A percentile compares a stretch with the other conserved stretches of the same genome.
Evolutionary conservation across 1,284 basidiomycete genomes (phyloP).

Genomic region (Malassezia caprae): DNA sequence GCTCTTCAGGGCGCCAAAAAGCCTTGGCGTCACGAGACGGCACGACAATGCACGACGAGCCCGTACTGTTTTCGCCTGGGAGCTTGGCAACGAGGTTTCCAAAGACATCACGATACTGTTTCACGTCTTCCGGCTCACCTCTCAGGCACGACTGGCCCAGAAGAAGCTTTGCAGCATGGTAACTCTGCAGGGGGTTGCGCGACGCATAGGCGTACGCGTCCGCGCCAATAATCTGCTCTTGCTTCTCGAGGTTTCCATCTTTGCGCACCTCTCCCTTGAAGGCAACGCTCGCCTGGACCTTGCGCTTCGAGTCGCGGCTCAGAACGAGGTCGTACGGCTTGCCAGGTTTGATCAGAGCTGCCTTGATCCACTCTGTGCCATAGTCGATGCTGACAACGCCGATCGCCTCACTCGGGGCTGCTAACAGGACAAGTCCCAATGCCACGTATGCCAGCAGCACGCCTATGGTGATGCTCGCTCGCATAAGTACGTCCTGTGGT

Average conservation of each 20-base stretch:
- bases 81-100: slow-evolving; percentile 28
- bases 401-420: slow-evolving; percentile 20
- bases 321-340: slow-evolving; percentile 90
- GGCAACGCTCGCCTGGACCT: slow-evolving; percentile 68
- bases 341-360: slow-evolving; percentile 89
- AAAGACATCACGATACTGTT: slow-evolving; percentile 24
- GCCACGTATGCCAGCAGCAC: slow-evolving; percentile 8
- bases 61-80: slow-evolving; percentile 16
- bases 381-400: slow-evolving; percentile 47
- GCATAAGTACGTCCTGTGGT: background rate
- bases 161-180: slow-evolving; percentile 76
- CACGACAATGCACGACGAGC: slow-evolving; percentile 9
- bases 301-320: slow-evolving; percentile 91
- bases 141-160: slow-evolving; percentile 53
- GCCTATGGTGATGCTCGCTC: background rate
- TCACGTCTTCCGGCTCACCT: slow-evolving; percentile 2
- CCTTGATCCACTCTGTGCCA: slow-evolving; percentile 56
- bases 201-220: slow-evolving; percentile 80
- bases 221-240: slow-evolving; percentile 72
- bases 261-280: slow-evolving; percentile 37
- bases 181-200: slow-evolving; percentile 78
- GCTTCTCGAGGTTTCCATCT: slow-evolving; percentile 34
- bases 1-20: slow-evolving; percentile 62
- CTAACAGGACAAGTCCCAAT: slow-evolving; percentile 7
- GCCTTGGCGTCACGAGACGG: slow-evolving; percentile 6